phyloP scores from a whole-genome alignment of 768 basidiomycete genomes.

The Hericium alpestre region DNA sequence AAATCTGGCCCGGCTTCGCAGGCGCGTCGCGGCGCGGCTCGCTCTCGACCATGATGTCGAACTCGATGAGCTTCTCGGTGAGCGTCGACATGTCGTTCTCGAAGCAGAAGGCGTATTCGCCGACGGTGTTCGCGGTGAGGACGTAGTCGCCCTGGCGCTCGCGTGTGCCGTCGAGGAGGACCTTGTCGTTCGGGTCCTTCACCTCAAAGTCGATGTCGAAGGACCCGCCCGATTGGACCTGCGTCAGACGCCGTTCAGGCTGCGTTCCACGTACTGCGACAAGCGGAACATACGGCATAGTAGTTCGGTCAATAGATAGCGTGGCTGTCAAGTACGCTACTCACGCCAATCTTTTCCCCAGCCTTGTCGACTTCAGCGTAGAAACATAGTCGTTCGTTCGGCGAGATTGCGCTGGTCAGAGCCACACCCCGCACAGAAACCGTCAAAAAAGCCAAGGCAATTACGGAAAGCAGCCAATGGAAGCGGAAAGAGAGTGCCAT shows the following conservation, averaged over 20 bases:
- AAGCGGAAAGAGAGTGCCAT: constrained; percentile 9
- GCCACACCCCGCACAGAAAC: constrained; percentile 39
- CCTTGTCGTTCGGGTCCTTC: constrained; percentile 81
- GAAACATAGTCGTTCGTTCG: constrained; percentile 83
- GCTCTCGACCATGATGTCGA: constrained; percentile 97
- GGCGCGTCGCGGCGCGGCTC: constrained; percentile 87
- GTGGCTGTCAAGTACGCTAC: constrained; percentile 19
- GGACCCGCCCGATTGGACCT: constrained; percentile 95
- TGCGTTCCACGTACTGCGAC: neutral
- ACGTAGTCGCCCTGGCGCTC: constrained; percentile 97
- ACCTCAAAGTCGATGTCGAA: constrained; percentile 94
- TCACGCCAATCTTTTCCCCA: constrained; percentile 82
- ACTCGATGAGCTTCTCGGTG: constrained; percentile 89
- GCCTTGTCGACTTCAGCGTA: constrained; percentile 94
- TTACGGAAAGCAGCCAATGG: constrained; percentile 9
- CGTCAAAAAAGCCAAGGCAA: constrained; percentile 13
- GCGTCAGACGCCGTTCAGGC: neutral
- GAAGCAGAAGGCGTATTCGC: constrained; percentile 94
- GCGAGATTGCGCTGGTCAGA: constrained; percentile 65
- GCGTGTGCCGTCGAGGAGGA: constrained; percentile 76
- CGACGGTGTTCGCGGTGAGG: constrained; percentile 83
- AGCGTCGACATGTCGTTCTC: constrained; percentile 95
- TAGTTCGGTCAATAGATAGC: constrained; percentile 27
- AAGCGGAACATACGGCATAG: constrained; percentile 66
- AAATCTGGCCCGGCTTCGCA: constrained; percentile 77